Evolutionary conservation across 345 rosid genomes (phyloP).

Genomic region (Gossypium mustelinum): DNA sequence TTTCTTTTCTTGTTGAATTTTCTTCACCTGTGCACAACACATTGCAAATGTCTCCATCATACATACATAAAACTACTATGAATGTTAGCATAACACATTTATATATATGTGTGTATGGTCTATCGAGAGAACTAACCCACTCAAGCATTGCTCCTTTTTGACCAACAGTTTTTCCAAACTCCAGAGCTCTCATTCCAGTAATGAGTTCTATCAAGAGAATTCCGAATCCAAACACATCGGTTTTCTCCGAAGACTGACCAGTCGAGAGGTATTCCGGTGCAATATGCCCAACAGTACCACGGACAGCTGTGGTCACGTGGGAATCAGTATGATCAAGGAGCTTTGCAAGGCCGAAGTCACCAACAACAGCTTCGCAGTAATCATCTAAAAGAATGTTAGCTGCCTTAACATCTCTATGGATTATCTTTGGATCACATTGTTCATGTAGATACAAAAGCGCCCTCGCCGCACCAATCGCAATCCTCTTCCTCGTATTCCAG

Average conservation of each 20-base stretch:
- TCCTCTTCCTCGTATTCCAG: constrained; percentile 85
- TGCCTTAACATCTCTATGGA: constrained; percentile 91
- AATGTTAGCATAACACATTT: no score
- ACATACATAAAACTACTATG: not conserved
- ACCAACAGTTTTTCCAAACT: constrained; percentile 75
- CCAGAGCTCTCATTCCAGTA: constrained; percentile 89
- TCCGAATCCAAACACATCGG: constrained; percentile 94
- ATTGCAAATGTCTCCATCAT: constrained; percentile 6
- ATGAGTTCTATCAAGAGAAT: constrained; percentile 86
- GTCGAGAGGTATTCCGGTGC: constrained; percentile 95
- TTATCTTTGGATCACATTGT: constrained; percentile 92
- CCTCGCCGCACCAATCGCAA: constrained; percentile 87
- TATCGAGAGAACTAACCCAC: constrained; percentile 51
- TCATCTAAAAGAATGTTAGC: constrained; percentile 89
- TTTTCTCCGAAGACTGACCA: constrained; percentile 94
- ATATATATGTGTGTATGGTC: no score
- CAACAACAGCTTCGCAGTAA: constrained; percentile 78
- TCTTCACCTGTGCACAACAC: constrained; percentile 53
- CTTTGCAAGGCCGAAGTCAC: constrained; percentile 94
- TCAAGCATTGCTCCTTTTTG: constrained; percentile 94
- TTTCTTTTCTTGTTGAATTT: constrained; percentile 75
- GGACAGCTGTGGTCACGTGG: constrained; percentile 93
- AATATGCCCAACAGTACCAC: constrained; percentile 93
- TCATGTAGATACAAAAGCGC: constrained; percentile 87
- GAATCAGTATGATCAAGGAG: constrained; percentile 87